Conservation (phyloP, 345 rosid genomes). For the Odontarrhena argentea region DNA sequence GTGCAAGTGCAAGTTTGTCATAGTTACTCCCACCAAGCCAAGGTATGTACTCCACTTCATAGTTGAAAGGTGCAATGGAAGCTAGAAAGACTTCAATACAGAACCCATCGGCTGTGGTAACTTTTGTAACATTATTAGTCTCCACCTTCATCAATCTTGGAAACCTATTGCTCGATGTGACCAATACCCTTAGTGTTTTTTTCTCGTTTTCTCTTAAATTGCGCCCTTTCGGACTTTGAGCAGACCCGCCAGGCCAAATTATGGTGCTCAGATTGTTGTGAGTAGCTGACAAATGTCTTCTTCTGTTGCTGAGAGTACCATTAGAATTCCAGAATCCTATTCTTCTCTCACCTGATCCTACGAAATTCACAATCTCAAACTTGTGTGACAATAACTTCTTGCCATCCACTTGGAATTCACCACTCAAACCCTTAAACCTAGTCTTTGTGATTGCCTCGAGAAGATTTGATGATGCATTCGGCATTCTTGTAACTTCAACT, state of each 20-base stretch:
- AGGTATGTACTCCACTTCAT: constrained; percentile 29
- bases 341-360: constrained; percentile 36
- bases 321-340: constrained; percentile 43
- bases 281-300: constrained; percentile 24
- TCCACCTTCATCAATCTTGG: constrained; percentile 22
- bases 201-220: background rate
- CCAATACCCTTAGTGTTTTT: constrained; percentile 40
- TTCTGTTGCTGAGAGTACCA: constrained; percentile 31
- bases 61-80: constrained; percentile 29
- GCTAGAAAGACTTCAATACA: constrained; percentile 36
- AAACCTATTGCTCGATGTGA: constrained; percentile 43
- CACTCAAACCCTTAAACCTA: constrained; percentile 42
- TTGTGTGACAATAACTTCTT: constrained; percentile 27
- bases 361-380: constrained; percentile 46
- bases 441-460: constrained; percentile 30
- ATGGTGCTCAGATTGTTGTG: constrained; percentile 28
- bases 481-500: constrained; percentile 18
- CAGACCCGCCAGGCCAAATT: constrained; percentile 48
- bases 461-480: constrained; percentile 30
- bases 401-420: constrained; percentile 32
- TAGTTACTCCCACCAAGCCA: constrained; percentile 34
- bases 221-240: constrained; percentile 27
- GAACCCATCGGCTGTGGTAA: constrained; percentile 4
- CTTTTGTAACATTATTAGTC: constrained; percentile 26
- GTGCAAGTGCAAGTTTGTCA: constrained; percentile 25